Percentiles rank a stretch among this genome's conserved stretches.
Conservation (phyloP, 2,329 filamentous ascomycete genomes). For the Sordariomycetes sp. region DNA sequence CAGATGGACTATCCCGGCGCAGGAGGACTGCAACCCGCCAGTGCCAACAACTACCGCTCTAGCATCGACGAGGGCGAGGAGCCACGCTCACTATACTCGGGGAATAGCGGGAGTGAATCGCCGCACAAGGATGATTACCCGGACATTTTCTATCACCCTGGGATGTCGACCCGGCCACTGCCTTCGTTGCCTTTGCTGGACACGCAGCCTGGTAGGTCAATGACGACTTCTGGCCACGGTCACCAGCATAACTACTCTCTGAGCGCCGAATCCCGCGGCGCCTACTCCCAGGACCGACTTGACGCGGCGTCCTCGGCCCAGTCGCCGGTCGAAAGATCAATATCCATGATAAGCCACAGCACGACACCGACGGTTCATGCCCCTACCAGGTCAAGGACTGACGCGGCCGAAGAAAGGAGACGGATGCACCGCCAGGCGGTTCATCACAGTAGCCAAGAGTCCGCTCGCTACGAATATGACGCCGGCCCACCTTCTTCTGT, state of each 20-base stretch:
- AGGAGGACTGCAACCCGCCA: constrained; percentile 65
- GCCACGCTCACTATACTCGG: constrained; percentile 44
- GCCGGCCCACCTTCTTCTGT: constrained; percentile 40
- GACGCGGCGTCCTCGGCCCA: background rate
- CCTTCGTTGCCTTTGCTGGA: constrained; percentile 48
- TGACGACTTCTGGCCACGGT: constrained; percentile 21
- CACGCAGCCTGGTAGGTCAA: constrained; percentile 17
- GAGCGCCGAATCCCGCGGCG: constrained; percentile 33
- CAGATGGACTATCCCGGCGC: constrained; percentile 81
- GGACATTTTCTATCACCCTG: constrained; percentile 90
- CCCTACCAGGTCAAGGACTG: constrained; percentile 87
- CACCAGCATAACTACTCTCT: constrained; percentile 38
- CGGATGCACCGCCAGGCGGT: constrained; percentile 38
- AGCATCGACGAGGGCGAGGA: constrained; percentile 95
- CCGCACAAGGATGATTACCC: constrained; percentile 61
- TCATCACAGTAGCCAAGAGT: constrained; percentile 33
- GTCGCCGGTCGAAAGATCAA: constrained; percentile 47
- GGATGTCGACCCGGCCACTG: constrained; percentile 55
- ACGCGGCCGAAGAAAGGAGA: constrained; percentile 65
- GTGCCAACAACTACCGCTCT: constrained; percentile 49
- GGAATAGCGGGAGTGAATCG: constrained; percentile 52
- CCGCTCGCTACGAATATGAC: constrained; percentile 41
- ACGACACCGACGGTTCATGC: constrained; percentile 68
- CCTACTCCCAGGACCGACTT: background rate
- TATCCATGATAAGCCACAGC: constrained; percentile 73